Conservation (phyloP, 768 basidiomycete genomes). For the Hysterangium stoloniferum region DNA sequence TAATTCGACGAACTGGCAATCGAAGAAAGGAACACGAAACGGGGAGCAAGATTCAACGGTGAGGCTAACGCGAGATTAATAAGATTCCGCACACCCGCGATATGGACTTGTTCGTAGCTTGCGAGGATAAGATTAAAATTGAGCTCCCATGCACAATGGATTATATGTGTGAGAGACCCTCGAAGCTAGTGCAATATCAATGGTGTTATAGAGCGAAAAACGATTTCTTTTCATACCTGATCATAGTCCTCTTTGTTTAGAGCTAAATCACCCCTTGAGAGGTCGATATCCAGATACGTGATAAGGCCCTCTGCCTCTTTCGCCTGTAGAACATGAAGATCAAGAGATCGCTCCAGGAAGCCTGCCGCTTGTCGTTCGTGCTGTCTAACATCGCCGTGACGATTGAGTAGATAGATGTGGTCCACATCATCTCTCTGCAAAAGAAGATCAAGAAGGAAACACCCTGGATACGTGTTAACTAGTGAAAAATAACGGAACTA, state of each 20-base stretch:
- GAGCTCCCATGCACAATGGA: constrained; percentile 13
- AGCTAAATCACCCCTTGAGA: constrained; percentile 1
- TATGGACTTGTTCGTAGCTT: constrained; percentile 14
- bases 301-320: not conserved
- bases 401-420: not conserved
- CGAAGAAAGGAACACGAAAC: constrained; percentile 5
- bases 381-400: not conserved
- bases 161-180: constrained; percentile 7
- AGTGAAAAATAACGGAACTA: not conserved
- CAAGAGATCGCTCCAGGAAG: not conserved
- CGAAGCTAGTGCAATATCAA: constrained; percentile 6
- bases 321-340: not conserved
- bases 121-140: constrained; percentile 14
- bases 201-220: not conserved
- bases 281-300: constrained; percentile 3
- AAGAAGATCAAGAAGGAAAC: not conserved
- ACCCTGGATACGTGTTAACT: not conserved
- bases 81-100: constrained; percentile 14
- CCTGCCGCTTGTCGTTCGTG: not conserved
- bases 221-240: not conserved
- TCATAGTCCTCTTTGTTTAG: not conserved
- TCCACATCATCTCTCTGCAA: not conserved
- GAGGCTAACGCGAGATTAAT: constrained; percentile 14
- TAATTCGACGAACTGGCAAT: not conserved
- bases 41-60: not conserved